These are phyloP conservation scores for Scutellaria baicalensis DNA, from an alignment of 257 asterid species.

Conservation along the genomic window DNA sequence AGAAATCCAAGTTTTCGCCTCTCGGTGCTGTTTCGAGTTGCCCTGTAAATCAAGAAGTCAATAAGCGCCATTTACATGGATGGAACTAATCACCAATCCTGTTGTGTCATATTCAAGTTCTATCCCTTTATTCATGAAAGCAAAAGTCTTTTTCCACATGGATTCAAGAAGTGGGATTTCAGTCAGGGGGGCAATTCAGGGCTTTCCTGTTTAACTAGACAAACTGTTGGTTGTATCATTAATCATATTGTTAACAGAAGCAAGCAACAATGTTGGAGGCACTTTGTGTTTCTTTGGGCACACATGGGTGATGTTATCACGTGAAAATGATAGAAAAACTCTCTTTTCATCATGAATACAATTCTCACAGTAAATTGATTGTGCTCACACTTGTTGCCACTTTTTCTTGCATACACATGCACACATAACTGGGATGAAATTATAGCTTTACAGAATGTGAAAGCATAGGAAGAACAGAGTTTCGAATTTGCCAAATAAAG, in stretches of 20 bases:
- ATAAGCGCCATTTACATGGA: too few species aligned
- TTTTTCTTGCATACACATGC: conserved; percentile 30
- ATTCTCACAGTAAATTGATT: neutral
- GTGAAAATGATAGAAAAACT: conserved; percentile 26
- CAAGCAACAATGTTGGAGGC: conserved; percentile 13
- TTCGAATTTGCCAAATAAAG: conserved; percentile 5
- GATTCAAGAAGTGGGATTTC: neutral
- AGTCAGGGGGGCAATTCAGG: neutral
- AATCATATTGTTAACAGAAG: conserved; percentile 3
- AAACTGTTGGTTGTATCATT: neutral
- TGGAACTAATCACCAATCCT: neutral
- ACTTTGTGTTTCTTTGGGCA: conserved; percentile 13
- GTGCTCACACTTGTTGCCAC: conserved; percentile 13
- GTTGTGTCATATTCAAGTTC: too few species aligned
- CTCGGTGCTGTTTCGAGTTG: conserved; percentile 66
- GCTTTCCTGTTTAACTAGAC: neutral
- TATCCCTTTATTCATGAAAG: neutral
- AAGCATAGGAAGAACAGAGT: conserved; percentile 9
- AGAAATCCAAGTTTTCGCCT: conserved; percentile 79
- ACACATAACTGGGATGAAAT: conserved; percentile 39
- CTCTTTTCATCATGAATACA: conserved; percentile 9
- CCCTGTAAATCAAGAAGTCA: conserved; percentile 41
- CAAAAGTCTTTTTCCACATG: neutral
- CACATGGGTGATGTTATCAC: conserved; percentile 35
- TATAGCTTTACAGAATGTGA: conserved; percentile 33